Evolutionary conservation across 2,329 filamentous ascomycete species (phyloP).

Genomic region (Colletotrichum cereale): DNA sequence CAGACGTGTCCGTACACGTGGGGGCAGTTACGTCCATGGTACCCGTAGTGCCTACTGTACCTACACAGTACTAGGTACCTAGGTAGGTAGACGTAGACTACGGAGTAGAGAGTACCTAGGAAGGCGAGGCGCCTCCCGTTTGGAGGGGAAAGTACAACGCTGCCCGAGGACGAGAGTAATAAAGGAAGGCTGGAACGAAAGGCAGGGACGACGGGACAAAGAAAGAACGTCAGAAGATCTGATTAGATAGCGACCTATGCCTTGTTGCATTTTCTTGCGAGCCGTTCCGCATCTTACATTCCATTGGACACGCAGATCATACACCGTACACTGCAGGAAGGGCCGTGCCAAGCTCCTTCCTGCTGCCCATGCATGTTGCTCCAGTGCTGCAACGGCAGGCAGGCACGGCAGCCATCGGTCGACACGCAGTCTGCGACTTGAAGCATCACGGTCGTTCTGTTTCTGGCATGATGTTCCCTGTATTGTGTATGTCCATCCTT

Average conservation of each 20-base stretch:
- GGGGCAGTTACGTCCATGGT: background rate
- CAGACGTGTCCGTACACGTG: background rate
- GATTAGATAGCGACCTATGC: constrained; percentile 35
- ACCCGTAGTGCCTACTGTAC: too few species aligned
- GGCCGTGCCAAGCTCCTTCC: constrained; percentile 1
- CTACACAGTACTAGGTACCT: background rate
- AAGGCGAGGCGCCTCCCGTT: constrained; percentile 20
- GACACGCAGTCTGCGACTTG: background rate
- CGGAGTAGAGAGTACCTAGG: too few species aligned
- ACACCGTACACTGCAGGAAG: background rate
- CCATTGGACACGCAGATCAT: constrained; percentile 14
- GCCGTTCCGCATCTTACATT: background rate
- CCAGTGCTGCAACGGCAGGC: background rate
- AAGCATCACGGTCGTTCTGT: too few species aligned
- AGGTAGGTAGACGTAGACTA: background rate
- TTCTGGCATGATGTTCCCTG: too few species aligned
- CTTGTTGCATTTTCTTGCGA: background rate
- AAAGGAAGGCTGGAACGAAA: background rate
- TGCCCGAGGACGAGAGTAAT: constrained; percentile 2
- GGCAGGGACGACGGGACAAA: background rate
- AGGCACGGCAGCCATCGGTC: background rate
- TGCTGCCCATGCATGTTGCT: background rate
- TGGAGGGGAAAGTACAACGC: constrained; percentile 9
- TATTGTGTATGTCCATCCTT: too few species aligned
- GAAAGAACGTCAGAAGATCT: background rate